A percentile compares a stretch with the other conserved stretches of the same genome.
Evolutionary conservation across 2,329 filamentous ascomycete genomes (phyloP).

Genomic region (Aspergillus versicolor): DNA sequence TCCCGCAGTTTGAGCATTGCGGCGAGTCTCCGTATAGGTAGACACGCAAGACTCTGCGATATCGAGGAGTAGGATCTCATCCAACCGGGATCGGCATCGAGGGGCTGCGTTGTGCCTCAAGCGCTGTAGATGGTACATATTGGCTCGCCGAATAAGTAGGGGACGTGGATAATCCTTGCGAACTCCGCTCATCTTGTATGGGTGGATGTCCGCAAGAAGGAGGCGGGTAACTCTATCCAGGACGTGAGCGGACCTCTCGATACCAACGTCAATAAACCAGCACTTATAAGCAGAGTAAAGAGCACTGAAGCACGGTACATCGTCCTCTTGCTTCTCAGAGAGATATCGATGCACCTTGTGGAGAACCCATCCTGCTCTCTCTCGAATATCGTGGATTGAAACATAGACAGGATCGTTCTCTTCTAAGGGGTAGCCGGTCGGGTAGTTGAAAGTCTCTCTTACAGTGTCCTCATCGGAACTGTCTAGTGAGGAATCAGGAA

Average conservation of each 20-base stretch:
- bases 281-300: slow-evolving; percentile 89
- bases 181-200: slow-evolving; percentile 91
- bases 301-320: slow-evolving; percentile 91
- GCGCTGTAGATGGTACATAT: slow-evolving; percentile 92
- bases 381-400: slow-evolving; percentile 76
- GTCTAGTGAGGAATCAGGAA: slow-evolving; percentile 54
- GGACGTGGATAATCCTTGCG: slow-evolving; percentile 91
- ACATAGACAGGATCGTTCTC: slow-evolving; percentile 65
- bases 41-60: slow-evolving; percentile 88
- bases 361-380: slow-evolving; percentile 74
- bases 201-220: slow-evolving; percentile 80
- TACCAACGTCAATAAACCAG: slow-evolving; percentile 97
- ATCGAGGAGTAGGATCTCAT: slow-evolving; percentile 80
- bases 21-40: slow-evolving; percentile 90
- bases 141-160: slow-evolving; percentile 85
- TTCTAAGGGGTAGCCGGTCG: slow-evolving; percentile 79
- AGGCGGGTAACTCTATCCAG: slow-evolving; percentile 83
- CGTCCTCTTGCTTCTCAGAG: slow-evolving; percentile 81
- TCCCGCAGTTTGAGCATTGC: slow-evolving; percentile 85
- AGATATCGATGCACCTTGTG: slow-evolving; percentile 85
- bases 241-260: slow-evolving; percentile 91
- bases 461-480: slow-evolving; percentile 61
- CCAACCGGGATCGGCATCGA: slow-evolving; percentile 83
- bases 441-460: slow-evolving; percentile 82
- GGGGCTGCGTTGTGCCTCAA: slow-evolving; percentile 89